These are phyloP conservation scores for Rhodocollybia butyracea DNA, from an alignment of 768 basidiomycete genomes.

Conservation along the genomic window DNA sequence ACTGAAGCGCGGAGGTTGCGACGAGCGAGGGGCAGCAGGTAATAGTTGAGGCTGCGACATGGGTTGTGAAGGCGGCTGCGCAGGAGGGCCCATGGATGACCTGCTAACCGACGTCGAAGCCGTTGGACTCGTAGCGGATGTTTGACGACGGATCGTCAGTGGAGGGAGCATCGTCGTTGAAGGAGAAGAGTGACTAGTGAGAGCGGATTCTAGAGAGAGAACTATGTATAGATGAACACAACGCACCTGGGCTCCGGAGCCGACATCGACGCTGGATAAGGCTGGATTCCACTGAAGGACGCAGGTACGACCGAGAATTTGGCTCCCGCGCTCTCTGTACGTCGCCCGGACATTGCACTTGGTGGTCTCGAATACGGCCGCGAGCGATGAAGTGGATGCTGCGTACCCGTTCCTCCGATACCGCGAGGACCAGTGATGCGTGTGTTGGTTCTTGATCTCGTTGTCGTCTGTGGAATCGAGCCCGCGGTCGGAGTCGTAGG, in stretches of 20 bases:
- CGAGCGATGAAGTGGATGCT: neutral
- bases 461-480: neutral
- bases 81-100: neutral
- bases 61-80: neutral
- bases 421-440: neutral
- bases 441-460: neutral
- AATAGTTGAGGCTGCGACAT: neutral
- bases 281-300: neutral
- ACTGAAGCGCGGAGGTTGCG: neutral
- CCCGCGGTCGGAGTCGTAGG: neutral
- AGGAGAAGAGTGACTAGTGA: neutral
- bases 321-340: neutral
- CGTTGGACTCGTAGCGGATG: neutral
- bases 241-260: conserved; percentile 1
- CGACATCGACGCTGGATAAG: conserved; percentile 5
- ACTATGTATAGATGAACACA: neutral
- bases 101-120: neutral
- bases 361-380: neutral
- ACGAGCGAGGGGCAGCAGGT: neutral
- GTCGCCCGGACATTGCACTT: neutral
- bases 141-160: neutral
- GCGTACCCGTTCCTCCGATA: neutral
- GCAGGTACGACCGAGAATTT: neutral
- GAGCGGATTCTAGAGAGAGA: neutral
- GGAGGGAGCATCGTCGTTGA: neutral